A percentile compares a stretch with the other conserved stretches of the same genome.
Evolutionary conservation across 1,284 basidiomycete species (phyloP).

Genomic region (Sanghuangporus weigelae): DNA sequence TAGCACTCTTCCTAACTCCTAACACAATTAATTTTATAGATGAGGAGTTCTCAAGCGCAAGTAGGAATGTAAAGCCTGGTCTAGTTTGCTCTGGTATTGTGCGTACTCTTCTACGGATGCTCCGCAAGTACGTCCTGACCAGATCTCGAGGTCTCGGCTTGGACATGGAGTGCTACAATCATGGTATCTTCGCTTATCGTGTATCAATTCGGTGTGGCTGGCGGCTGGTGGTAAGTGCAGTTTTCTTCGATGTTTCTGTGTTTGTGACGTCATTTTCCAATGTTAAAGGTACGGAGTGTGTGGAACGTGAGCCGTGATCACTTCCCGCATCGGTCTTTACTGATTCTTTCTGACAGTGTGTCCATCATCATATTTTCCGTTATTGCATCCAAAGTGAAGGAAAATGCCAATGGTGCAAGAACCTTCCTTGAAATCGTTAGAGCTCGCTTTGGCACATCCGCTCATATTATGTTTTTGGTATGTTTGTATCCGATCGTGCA

Average conservation of each 20-base stretch:
- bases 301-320: constrained; percentile 34
- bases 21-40: neutral
- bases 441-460: constrained; percentile 67
- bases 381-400: constrained; percentile 69
- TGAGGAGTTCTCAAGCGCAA: constrained; percentile 18
- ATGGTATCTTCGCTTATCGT: constrained; percentile 13
- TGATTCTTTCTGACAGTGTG: constrained; percentile 27
- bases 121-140: neutral
- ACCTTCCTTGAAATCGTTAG: constrained; percentile 59
- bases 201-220: neutral
- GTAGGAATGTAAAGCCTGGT: constrained; percentile 42
- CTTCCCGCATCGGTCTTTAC: neutral
- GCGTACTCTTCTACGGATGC: neutral
- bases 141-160: constrained; percentile 40
- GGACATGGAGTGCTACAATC: constrained; percentile 57
- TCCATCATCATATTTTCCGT: constrained; percentile 71
- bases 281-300: constrained; percentile 40
- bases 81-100: constrained; percentile 59
- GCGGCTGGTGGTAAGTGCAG: constrained; percentile 31
- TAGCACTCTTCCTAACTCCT: neutral
- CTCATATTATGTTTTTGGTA: constrained; percentile 75
- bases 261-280: no score
- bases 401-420: constrained; percentile 58
- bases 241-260: no score
- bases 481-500: constrained; percentile 61